Base-by-base conservation (phyloP, 805 yeast species). In the Tetrapisispora nanseiensis region DNA sequence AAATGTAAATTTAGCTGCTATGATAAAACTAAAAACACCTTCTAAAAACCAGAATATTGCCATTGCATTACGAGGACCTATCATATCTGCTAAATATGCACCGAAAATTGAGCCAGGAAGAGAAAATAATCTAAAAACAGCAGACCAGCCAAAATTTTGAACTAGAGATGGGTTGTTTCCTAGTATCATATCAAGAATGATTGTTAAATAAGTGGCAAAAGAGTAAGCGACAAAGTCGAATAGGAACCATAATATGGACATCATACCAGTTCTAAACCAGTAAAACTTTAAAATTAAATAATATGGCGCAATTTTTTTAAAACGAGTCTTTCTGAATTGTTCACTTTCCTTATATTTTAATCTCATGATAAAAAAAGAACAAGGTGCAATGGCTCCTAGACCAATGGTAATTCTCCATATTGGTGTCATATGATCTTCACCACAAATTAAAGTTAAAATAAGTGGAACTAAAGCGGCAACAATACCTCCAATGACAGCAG, bases 361-460 rank as follows among this genome's bases (percentile, higher is more conserved):
- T 66, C 97, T 81, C 65, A 87, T 61, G 57, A 80, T 73, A 57
- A 90, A 83, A 50, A 89, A 72, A 1, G 84, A 69, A 44, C 82
- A 55, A 40, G 97, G 97, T 23, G 90, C 86, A 40, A 89, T 73
- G 18, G 89, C 95, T 59, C 97, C 97, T 29, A 90, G 63, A 31
- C 95, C 97, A 32, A 89, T 67, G 11, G 95, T 78, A 44, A 87
- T 69, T 71, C 97, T 81, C 97, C 97, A 90, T 30, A 90, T 86
- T 10, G 83, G 82, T 31, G 76, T 77, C 59, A 89, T 72, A 57
- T 85, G 82, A 38, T 77, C 63, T 22, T 71, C 69, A 39, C 80
- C 71, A 63, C 82, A 86, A 51, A 89, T 89, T 86, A 92, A 84
- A 43, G 86, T 69, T 54, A 85, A 61, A 24, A 90, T 86, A 72